Evolutionary conservation across 345 rosid species (phyloP).

Genomic region (Clausena lansium): DNA sequence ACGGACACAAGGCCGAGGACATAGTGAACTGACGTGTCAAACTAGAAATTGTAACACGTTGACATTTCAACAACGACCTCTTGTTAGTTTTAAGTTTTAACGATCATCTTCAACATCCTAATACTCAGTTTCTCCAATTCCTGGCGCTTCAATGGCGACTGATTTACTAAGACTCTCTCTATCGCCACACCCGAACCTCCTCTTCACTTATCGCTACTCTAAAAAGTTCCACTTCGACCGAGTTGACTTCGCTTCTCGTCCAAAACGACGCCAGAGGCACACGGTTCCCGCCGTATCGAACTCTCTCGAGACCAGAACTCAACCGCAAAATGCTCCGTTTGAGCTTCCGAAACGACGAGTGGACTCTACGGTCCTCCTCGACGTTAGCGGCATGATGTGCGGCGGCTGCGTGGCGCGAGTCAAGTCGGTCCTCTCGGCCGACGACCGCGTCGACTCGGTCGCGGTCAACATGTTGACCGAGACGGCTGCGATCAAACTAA

Average conservation of each 20-base stretch:
- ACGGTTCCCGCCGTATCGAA: slow-evolving; percentile 21
- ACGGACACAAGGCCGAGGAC: not conserved
- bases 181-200: slow-evolving; percentile 32
- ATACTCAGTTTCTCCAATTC: not conserved
- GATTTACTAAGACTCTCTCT: slow-evolving; percentile 41
- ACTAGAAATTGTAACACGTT: not conserved
- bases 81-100: not conserved
- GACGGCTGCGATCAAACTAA: slow-evolving; percentile 74
- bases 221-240: slow-evolving; percentile 6
- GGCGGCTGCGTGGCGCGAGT: slow-evolving; percentile 91
- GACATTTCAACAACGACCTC: not conserved
- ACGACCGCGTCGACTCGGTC: slow-evolving; percentile 76
- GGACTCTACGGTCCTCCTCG: slow-evolving; percentile 59
- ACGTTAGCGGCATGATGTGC: slow-evolving; percentile 91
- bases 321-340: slow-evolving; percentile 21
- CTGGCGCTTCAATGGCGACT: slow-evolving; percentile 37
- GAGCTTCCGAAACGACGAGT: slow-evolving; percentile 10
- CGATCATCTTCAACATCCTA: not conserved
- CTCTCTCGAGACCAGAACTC: slow-evolving; percentile 51
- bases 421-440: slow-evolving; percentile 65
- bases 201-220: slow-evolving; percentile 11
- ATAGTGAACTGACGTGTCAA: slow-evolving; percentile 12
- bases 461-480: slow-evolving; percentile 91
- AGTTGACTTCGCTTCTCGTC: slow-evolving; percentile 15
- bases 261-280: not conserved